Base-by-base conservation (phyloP, 2,329 filamentous ascomycete species). In the Incumbomyces lentus region DNA sequence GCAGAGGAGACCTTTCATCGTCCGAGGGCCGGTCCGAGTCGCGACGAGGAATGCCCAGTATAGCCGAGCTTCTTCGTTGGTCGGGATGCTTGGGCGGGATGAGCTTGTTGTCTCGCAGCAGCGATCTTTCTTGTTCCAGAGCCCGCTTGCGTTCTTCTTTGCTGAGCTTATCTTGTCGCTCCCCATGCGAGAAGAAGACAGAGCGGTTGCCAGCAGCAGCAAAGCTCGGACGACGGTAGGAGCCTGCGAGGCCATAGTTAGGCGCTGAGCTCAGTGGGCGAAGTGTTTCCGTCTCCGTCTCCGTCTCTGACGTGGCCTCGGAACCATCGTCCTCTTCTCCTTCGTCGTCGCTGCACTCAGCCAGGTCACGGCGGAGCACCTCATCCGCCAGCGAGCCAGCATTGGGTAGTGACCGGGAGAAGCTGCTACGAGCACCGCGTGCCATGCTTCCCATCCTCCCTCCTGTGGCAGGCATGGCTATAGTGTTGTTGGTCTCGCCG, bases 201-300 rank as follows among this genome's bases (percentile, higher is more conserved):
- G 83, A 81, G 45, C 86, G 74, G 1, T 79, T 75, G 18, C 82
- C 81, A 11, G 82, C 84, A 49, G 78, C 85, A 26, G 92, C 81
- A 59, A 82, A 84, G 55, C 80, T 84, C 1, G 87, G 86, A 38
- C 87, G 77, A 46, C 84, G 79, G 66, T 92, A 95, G 29, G 77
- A 77, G 31, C 76, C 74, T 14, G 73, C 70, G 67, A 83, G 72
- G 13, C 77, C 75, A 52, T 68, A 53, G 6, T 47, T 62, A 46
- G 68, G 49, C 51, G 64, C 47, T 54, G 62, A 61, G 53, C 62
- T 62, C 14, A 62, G 53, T 40, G 68, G 64, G 53, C 67, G 65
- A 44, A 70, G 56, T 8, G 69, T 67, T 42, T 64, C 62, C 10
- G 58, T 57, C 34, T 66, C 66, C 31, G 66, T 66, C 22, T 26